A percentile compares a stretch with the other conserved stretches of the same genome.
Evolutionary conservation across 1,284 basidiomycete genomes (phyloP).

Genomic region (Heterobasidion irregulare): DNA sequence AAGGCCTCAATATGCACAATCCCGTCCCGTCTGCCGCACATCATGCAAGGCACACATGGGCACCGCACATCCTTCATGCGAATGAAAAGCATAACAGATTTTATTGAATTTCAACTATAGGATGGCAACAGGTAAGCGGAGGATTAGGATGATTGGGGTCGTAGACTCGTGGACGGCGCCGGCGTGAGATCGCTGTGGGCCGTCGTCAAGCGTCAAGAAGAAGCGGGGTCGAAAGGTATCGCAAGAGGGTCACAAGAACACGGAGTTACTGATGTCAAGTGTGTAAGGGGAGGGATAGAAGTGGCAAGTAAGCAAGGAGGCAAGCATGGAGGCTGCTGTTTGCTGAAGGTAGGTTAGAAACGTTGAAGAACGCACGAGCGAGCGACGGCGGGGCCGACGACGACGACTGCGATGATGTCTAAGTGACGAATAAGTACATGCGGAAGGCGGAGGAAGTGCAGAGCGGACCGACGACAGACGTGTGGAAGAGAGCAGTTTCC

Average conservation of each 20-base stretch:
- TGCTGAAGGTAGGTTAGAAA: too few relatives aligned
- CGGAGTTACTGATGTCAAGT: too few relatives aligned
- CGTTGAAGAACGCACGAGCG: too few relatives aligned
- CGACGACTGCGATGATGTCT: neutral
- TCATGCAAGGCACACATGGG: too few relatives aligned
- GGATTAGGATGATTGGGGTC: neutral
- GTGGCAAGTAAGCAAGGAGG: too few relatives aligned
- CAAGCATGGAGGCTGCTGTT: too few relatives aligned
- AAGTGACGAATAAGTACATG: neutral
- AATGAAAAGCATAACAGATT: neutral
- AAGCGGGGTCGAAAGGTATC: neutral
- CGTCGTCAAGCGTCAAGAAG: neutral
- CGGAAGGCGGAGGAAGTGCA: neutral
- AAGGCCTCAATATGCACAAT: too few relatives aligned
- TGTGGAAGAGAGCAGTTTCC: neutral
- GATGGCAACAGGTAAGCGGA: neutral
- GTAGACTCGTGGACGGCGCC: neutral
- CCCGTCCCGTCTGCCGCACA: too few relatives aligned
- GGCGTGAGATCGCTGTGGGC: neutral
- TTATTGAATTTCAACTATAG: neutral
- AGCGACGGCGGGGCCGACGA: too few relatives aligned
- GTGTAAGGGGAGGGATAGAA: too few relatives aligned
- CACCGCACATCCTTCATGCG: neutral
- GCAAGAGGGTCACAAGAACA: neutral
- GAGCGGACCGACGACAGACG: neutral